Base-by-base conservation (phyloP, 2,329 filamentous ascomycete genomes). In the Epichloe gansuensis region DNA sequence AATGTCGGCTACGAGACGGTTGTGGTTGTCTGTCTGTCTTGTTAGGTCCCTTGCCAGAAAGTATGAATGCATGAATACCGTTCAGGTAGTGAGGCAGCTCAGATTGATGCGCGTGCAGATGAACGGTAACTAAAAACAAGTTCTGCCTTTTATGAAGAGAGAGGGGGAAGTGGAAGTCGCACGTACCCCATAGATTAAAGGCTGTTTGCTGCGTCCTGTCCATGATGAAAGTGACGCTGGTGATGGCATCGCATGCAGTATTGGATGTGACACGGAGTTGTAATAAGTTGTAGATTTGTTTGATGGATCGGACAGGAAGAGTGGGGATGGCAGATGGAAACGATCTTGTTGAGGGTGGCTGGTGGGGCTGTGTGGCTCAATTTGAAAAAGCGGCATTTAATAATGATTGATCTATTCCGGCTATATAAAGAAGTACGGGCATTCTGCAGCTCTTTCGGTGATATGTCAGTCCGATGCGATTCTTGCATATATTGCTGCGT, bases 1-100 rank as follows among this genome's bases (percentile, higher is more conserved):
- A 51, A 74, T 67, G 55, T 73, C 69, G 35, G 70, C 72, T 41
- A 73, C 65, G 55, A 74, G 71, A 42, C 71, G 67, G 57, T 74
- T 70, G 58, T 74, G 70, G 34, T 65, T 71, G 60, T 74, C 71
- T 72, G 54, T 21, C 17, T 31, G 9, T 31, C 28, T 4, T 11
- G 28, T 31, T 11, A 31, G 28, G 28, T 31, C 28, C 8, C 28
- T 31, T 11, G 28, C 28, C 8, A 31, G 8, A 31, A 31, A 9
- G 28, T 11, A 31, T 31, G 28, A 11, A 9, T 31, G 28, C 28
- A 9, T 31, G 28, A 9, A 31, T 31, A 1, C 28, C 0, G 1
- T 31, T 31, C 28, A 31, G 28, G 28, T 31, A 31, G 28, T 31
- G 28, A 31, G 28, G 28, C 28, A 31, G 28, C 28, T 31, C 8